Evolutionary conservation across 2,329 filamentous ascomycete genomes (phyloP).

Genomic region (Botryotinia calthae): DNA sequence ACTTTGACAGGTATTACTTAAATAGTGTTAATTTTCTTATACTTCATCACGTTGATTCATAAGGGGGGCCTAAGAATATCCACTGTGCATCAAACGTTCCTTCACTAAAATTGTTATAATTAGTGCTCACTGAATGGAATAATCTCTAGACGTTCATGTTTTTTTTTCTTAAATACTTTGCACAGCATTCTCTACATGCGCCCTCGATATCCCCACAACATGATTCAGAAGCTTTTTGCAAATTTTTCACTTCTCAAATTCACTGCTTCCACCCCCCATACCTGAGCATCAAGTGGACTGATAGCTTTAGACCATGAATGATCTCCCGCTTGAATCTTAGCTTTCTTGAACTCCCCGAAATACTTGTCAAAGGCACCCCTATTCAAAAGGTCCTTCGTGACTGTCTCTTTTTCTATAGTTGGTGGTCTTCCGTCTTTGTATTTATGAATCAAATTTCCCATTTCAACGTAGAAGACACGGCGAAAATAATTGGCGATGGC

Average conservation of each 20-base stretch:
- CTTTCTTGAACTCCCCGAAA: neutral
- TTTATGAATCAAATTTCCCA: neutral
- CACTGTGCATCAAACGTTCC: fast-evolving
- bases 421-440: too few species aligned
- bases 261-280: too few species aligned
- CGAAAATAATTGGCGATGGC: neutral
- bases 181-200: neutral
- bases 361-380: neutral
- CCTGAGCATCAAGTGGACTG: neutral
- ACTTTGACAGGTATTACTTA: neutral
- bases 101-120: neutral
- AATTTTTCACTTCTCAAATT: fast-evolving
- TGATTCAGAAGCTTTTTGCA: neutral
- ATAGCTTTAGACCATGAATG: neutral
- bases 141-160: neutral
- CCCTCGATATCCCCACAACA: neutral
- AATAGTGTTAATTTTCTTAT: neutral
- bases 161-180: neutral
- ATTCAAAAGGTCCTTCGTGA: neutral
- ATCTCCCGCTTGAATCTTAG: neutral
- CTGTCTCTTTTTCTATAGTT: neutral
- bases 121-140: too few species aligned
- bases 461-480: neutral
- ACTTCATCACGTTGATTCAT: neutral
- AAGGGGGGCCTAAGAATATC: neutral